These are phyloP conservation scores for Gelatoporia subvermispora DNA, from an alignment of 768 basidiomycete genomes.

Conservation along the genomic window DNA sequence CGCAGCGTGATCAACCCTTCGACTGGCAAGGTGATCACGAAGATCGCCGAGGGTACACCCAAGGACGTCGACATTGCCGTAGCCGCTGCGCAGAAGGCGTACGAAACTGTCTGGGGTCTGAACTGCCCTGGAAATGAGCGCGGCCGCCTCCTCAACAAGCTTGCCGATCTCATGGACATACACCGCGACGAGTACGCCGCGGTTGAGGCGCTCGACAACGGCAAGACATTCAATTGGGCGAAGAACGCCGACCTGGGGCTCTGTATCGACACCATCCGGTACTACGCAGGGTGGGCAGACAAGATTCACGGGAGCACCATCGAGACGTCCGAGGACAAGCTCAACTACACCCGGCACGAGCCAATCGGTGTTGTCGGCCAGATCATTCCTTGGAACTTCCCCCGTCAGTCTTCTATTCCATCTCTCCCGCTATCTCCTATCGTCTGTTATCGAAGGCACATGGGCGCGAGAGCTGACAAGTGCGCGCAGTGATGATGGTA, in stretches of 20 bases:
- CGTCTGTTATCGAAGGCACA: no score
- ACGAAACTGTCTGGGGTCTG: constrained; percentile 66
- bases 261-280: constrained; percentile 50
- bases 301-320: constrained; percentile 74
- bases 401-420: constrained; percentile 32
- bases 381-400: constrained; percentile 69
- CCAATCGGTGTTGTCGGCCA: constrained; percentile 51
- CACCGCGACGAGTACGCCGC: constrained; percentile 64
- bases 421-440: no score
- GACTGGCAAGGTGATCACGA: constrained; percentile 57
- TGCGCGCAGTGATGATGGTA: constrained; percentile 39
- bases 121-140: constrained; percentile 50
- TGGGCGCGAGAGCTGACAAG: no score
- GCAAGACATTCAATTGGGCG: constrained; percentile 50
- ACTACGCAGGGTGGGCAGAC: constrained; percentile 90
- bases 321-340: constrained; percentile 47
- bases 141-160: constrained; percentile 51
- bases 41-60: constrained; percentile 52
- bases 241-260: constrained; percentile 35
- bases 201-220: constrained; percentile 68
- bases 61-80: constrained; percentile 80
- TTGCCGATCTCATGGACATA: constrained; percentile 60
- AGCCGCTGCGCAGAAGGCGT: constrained; percentile 55
- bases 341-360: constrained; percentile 59
- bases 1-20: constrained; percentile 58